Percentiles rank a stretch among this genome's conserved stretches.
These are phyloP conservation scores for Stellera chamaejasme DNA, from an alignment of 345 rosid species.

Conservation along the genomic window DNA sequence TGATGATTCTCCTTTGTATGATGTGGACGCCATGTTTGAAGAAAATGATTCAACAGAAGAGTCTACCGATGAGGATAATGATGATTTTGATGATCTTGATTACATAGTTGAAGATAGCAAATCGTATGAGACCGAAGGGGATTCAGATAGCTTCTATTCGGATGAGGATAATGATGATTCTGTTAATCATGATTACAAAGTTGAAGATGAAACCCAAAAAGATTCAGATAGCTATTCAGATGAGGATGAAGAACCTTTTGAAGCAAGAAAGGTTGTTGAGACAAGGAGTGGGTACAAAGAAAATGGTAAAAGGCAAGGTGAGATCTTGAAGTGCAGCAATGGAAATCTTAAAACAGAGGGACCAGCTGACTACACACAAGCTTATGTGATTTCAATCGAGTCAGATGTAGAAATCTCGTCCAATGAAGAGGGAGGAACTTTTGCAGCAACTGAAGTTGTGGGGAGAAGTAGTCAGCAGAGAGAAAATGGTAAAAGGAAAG, in stretches of 20 bases:
- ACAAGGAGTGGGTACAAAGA: not conserved
- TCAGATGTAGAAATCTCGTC: too few species aligned
- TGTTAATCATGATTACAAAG: slow-evolving; percentile 10
- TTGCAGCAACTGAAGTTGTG: too few species aligned
- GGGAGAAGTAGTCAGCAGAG: too few species aligned
- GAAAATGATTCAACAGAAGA: slow-evolving; percentile 3
- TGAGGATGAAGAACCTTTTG: slow-evolving; percentile 13
- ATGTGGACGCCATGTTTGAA: not conserved
- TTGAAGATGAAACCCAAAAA: not conserved
- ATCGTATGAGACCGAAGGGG: too few species aligned
- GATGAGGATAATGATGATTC: slow-evolving; percentile 16
- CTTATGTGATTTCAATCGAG: too few species aligned
- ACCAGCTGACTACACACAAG: too few species aligned
- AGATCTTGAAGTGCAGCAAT: not conserved
- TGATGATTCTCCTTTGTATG: not conserved
- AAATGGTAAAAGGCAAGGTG: not conserved
- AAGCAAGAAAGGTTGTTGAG: too few species aligned
- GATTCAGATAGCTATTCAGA: not conserved
- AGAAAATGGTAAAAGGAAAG: too few species aligned
- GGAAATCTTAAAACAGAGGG: too few species aligned
- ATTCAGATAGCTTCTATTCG: too few species aligned
- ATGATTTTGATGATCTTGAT: slow-evolving; percentile 15
- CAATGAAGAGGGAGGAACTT: not conserved
- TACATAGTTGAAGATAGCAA: not conserved
- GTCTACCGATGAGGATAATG: slow-evolving; percentile 14